Percentiles rank a stretch among this genome's conserved stretches.
Evolutionary conservation across 1,284 basidiomycete species (phyloP).

Genomic region (Moesziomyces sp.): DNA sequence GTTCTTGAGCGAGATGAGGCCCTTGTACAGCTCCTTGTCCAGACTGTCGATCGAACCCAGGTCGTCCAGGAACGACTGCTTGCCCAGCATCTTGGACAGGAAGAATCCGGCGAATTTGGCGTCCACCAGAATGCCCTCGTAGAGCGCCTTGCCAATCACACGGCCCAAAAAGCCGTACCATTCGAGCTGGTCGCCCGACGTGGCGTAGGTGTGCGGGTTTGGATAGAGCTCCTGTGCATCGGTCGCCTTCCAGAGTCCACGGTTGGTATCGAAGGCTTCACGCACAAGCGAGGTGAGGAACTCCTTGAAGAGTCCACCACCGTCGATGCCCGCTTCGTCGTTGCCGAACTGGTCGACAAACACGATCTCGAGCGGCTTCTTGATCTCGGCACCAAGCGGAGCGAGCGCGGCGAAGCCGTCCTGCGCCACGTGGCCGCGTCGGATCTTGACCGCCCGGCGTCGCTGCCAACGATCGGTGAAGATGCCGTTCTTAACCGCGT

Average conservation of each 20-base stretch:
- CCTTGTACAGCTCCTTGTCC: constrained; percentile 84
- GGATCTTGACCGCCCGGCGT: constrained; percentile 73
- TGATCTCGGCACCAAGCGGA: constrained; percentile 77
- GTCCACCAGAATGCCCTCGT: constrained; percentile 96
- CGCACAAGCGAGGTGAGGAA: constrained; percentile 83
- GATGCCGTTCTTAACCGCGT: constrained; percentile 44
- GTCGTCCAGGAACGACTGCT: constrained; percentile 64
- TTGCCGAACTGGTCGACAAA: constrained; percentile 91
- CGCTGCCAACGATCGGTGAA: constrained; percentile 12
- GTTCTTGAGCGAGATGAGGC: constrained; percentile 91
- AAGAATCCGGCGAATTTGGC: constrained; percentile 96
- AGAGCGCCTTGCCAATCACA: constrained; percentile 93
- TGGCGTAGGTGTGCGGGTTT: constrained; percentile 75
- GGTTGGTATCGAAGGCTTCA: constrained; percentile 93
- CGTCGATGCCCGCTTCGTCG: constrained; percentile 90
- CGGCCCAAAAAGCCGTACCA: constrained; percentile 97
- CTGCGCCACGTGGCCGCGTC: constrained; percentile 80
- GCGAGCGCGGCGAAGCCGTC: constrained; percentile 83
- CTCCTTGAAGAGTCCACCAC: constrained; percentile 97
- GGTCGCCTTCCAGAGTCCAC: constrained; percentile 91
- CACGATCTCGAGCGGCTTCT: constrained; percentile 82
- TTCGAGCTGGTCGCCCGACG: constrained; percentile 64
- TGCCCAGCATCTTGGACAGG: constrained; percentile 75
- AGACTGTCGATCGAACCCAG: constrained; percentile 60
- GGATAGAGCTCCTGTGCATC: constrained; percentile 93